Conservation (phyloP, 2,329 filamentous ascomycete genomes). For the Rhynchosporium graminicola region DNA sequence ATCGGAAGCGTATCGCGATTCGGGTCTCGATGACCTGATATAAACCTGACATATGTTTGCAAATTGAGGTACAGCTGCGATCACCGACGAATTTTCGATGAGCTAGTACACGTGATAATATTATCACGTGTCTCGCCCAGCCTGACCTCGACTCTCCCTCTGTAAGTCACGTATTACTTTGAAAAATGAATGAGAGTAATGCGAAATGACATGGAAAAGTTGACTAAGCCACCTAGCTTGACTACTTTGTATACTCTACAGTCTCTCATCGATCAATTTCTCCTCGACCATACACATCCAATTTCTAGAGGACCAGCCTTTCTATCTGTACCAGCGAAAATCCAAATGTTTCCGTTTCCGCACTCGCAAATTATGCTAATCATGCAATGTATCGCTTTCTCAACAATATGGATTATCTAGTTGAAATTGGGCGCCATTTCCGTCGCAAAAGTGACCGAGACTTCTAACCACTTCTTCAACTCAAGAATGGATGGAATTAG, state of each 20-base stretch:
- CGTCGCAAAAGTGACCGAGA: background rate
- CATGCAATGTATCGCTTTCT: background rate
- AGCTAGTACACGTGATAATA: slow-evolving; percentile 19
- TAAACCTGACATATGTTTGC: slow-evolving; percentile 24
- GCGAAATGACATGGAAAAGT: no score
- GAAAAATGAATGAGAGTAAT: no score
- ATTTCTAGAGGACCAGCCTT: background rate
- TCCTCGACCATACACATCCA: no score
- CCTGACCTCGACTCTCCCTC: no score
- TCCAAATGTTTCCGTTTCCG: no score
- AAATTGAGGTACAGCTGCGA: slow-evolving; percentile 4
- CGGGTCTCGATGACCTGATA: slow-evolving; percentile 18
- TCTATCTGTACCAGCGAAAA: background rate
- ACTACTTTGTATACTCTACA: no score
- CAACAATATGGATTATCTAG: background rate
- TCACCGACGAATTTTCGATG: slow-evolving; percentile 11
- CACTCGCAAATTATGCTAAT: no score
- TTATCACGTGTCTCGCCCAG: slow-evolving; percentile 19
- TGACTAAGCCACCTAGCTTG: no score
- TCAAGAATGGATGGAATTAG: background rate
- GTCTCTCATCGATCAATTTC: no score
- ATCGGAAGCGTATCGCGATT: background rate
- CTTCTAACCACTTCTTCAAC: background rate
- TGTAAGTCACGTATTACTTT: background rate
- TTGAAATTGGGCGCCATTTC: background rate